These are phyloP conservation scores for Sugiyamaella lignohabitans DNA, from an alignment of 805 yeast species.

Conservation along the genomic window DNA sequence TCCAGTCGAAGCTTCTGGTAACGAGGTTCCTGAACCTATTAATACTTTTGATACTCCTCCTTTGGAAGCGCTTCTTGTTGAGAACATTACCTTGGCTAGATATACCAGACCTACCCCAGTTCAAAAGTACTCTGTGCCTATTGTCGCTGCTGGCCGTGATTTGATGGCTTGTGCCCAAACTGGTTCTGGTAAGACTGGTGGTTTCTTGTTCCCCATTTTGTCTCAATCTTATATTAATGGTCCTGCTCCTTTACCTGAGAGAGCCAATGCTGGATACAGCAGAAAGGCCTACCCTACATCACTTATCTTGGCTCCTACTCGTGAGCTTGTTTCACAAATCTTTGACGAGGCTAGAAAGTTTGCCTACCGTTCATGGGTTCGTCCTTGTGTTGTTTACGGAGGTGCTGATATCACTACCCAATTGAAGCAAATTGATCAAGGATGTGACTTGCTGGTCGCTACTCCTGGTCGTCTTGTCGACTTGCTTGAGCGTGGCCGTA, in stretches of 20 bases:
- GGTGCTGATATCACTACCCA: conserved; percentile 93
- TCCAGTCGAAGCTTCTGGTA: conserved; percentile 97
- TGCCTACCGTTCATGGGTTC: conserved; percentile 97
- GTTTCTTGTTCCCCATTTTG: conserved; percentile 95
- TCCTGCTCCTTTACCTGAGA: conserved; percentile 58
- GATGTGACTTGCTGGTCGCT: conserved; percentile 94
- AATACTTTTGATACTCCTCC: conserved; percentile 86
- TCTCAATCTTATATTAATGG: conserved; percentile 86
- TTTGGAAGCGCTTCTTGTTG: conserved; percentile 74
- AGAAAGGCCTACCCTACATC: conserved; percentile 91
- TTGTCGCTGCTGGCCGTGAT: conserved; percentile 82
- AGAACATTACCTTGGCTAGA: conserved; percentile 81
- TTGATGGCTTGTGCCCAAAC: conserved; percentile 98
- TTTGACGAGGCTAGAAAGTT: conserved; percentile 93
- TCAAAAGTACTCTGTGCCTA: conserved; percentile 89
- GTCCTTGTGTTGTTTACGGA: conserved; percentile 94
- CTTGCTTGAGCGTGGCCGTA: conserved; percentile 88
- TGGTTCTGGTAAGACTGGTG: conserved; percentile 99
- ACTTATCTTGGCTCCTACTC: conserved; percentile 94
- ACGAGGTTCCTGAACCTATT: conserved; percentile 89
- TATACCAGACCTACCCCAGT: conserved; percentile 96
- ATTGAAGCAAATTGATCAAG: conserved; percentile 80
- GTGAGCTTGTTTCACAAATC: conserved; percentile 97
- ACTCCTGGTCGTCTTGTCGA: conserved; percentile 99
- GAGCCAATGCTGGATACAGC: conserved; percentile 32